phyloP scores from a whole-genome alignment of 129 eudicot species.

The Gnaphalium uliginosum region DNA sequence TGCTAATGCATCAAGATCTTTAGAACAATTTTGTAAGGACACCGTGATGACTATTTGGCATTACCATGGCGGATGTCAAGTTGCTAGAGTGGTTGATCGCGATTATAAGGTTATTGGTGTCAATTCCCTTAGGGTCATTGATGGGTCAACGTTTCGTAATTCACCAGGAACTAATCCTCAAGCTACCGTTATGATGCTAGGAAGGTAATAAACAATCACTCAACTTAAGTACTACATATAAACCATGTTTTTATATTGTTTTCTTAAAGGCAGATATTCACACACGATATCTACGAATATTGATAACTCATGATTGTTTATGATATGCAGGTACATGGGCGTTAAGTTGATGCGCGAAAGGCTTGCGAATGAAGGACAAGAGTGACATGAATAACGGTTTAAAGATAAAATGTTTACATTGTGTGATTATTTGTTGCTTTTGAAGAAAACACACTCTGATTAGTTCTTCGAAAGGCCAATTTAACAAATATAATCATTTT shows the following conservation, averaged over 20 bases:
- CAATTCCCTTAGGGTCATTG: constrained; percentile 72
- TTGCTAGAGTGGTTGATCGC: constrained; percentile 74
- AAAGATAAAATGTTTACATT: neutral
- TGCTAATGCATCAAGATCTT: constrained; percentile 56
- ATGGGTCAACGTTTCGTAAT: constrained; percentile 80
- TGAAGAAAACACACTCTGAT: neutral
- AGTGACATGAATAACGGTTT: constrained; percentile 8
- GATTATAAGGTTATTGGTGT: constrained; percentile 83
- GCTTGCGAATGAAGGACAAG: neutral
- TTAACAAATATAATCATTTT: neutral
- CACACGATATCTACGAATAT: neutral
- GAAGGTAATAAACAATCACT: constrained; percentile 43
- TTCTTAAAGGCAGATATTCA: neutral
- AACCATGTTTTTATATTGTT: neutral
- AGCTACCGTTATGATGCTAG: constrained; percentile 99
- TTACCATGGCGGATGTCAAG: constrained; percentile 88
- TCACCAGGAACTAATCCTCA: constrained; percentile 99
- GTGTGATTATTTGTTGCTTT: constrained; percentile 22
- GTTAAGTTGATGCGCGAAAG: constrained; percentile 64
- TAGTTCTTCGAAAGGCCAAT: constrained; percentile 9
- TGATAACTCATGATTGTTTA: neutral
- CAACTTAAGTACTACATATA: neutral
- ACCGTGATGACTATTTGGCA: constrained; percentile 97
- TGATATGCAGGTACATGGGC: constrained; percentile 84
- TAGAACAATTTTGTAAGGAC: constrained; percentile 83